These are phyloP conservation scores for Xylaria palmicola DNA, from an alignment of 495 filamentous ascomycete genomes.

Conservation along the genomic window DNA sequence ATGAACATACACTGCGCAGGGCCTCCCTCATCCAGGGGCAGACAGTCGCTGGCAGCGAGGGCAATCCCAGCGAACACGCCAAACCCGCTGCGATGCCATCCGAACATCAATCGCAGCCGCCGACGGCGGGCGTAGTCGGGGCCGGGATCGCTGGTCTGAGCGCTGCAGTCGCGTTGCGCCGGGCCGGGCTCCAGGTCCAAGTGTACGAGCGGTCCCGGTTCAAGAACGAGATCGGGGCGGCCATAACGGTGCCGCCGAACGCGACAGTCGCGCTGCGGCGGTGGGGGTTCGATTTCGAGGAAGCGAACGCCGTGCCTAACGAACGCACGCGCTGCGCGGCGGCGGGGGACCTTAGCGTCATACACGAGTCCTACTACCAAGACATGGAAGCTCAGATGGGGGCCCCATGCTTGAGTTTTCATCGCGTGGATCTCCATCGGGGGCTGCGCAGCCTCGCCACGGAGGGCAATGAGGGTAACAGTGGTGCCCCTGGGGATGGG, in stretches of 20 bases:
- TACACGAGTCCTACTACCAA: constrained; percentile 26
- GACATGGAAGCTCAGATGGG: constrained; percentile 33
- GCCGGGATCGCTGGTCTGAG: constrained; percentile 52
- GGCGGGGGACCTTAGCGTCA: constrained; percentile 26
- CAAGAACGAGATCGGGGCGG: constrained; percentile 56
- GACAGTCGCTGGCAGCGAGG: too few species aligned
- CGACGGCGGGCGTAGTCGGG: constrained; percentile 42
- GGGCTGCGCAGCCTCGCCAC: constrained; percentile 45
- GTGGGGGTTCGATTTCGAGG: constrained; percentile 45
- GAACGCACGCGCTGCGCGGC: constrained; percentile 29
- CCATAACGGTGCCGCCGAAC: constrained; percentile 53
- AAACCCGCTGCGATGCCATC: too few species aligned
- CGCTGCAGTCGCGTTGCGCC: constrained; percentile 50
- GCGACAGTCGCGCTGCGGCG: constrained; percentile 43
- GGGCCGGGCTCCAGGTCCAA: constrained; percentile 48
- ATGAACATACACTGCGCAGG: too few species aligned
- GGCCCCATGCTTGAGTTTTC: constrained; percentile 35
- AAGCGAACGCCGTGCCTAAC: constrained; percentile 31
- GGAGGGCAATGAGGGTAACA: constrained; percentile 5
- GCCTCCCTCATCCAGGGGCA: too few species aligned
- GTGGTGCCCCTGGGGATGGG: neutral
- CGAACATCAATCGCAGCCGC: neutral
- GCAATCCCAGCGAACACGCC: too few species aligned
- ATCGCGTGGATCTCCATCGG: constrained; percentile 58
- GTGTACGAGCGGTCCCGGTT: constrained; percentile 54